Base-by-base conservation (phyloP, 2,329 filamentous ascomycete species). In the Aplosporella prunicola region DNA sequence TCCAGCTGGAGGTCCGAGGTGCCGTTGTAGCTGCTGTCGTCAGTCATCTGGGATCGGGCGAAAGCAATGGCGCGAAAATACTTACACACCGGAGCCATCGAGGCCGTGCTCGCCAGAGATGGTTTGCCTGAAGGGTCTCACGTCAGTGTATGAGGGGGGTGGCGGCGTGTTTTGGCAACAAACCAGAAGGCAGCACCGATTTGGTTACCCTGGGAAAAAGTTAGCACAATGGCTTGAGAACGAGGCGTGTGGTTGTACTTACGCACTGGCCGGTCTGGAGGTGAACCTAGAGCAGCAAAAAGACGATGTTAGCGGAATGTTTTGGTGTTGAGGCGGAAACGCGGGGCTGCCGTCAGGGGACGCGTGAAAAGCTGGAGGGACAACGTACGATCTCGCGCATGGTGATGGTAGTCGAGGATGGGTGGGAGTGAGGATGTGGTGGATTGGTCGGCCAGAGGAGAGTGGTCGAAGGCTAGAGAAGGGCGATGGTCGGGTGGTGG, bases 191-290 rank as follows among this genome's bases (percentile, higher is more conserved):
- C 91, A 76, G 91, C 91, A 89, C 91, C 91, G 57, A 96, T 94
- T 85, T 98, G 91, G 83, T 98, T 98, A 79, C 91, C 91, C 89
- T 95, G 58, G 55, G 40, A 46, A n/a, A 56, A 39, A 40, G 50
- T 62, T 41, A 61, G 56, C 40, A 17, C 26, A 39, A 34, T 42
- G 41, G 32, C 45, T 30, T 31, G 20, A 31, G 41, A 39, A 33
- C 35, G 34, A 32, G 22, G 18, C 18, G 20, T 27, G 29, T 33
- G 42, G 38, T 45, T 25, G 39, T n/a, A 76, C 80, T 72, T 79
- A 95, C 89, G 76, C 91, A 96, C 80, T 98, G 91, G 69, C 91
- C 91, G 77, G 91, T 98, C 76, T 98, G 91, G 59, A 98, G 87
- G 72, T 98, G 91, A 71, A 96, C 89, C 89, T 96, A 62, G 74